phyloP scores from a whole-genome alignment of 2,329 filamentous ascomycete genomes.

The Bipolaris victoriae region DNA sequence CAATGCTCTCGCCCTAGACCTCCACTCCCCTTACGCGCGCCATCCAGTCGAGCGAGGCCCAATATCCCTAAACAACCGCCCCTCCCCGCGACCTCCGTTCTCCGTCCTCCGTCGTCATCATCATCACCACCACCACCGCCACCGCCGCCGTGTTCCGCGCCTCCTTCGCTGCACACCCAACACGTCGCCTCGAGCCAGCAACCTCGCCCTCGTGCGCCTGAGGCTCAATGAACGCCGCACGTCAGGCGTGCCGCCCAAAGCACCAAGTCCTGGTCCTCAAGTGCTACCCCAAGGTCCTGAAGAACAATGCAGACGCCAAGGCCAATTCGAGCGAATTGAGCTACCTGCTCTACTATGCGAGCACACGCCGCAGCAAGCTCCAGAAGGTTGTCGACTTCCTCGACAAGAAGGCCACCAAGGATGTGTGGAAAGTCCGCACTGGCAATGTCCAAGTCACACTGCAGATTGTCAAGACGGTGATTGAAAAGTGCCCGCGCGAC shows the following conservation, averaged over 20 bases:
- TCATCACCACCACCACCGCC: neutral
- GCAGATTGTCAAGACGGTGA: constrained; percentile 86
- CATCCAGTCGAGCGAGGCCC: neutral
- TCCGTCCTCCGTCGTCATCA: no score
- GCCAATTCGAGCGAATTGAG: constrained; percentile 96
- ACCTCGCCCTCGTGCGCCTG: constrained; percentile 1
- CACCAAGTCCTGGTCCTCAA: constrained; percentile 96
- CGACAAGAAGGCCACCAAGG: constrained; percentile 89
- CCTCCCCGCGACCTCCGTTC: constrained; percentile 1
- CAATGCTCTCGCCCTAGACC: constrained; percentile 10
- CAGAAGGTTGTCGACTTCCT: constrained; percentile 95
- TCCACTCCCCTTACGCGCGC: neutral
- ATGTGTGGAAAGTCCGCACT: constrained; percentile 87
- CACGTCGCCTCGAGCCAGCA: constrained; percentile 8
- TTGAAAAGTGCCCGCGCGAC: constrained; percentile 91
- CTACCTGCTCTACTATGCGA: constrained; percentile 96
- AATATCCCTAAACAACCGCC: neutral
- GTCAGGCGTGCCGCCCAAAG: constrained; percentile 78
- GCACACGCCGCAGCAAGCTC: constrained; percentile 90
- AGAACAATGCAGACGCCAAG: constrained; percentile 85
- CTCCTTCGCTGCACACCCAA: constrained; percentile 7
- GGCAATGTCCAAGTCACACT: constrained; percentile 95
- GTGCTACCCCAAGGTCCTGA: constrained; percentile 92
- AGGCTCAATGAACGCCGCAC: constrained; percentile 60
- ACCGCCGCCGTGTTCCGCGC: constrained; percentile 1